Evolutionary conservation across 352 stramenopile species (phyloP).

Genomic region (Pythium aquatile): DNA sequence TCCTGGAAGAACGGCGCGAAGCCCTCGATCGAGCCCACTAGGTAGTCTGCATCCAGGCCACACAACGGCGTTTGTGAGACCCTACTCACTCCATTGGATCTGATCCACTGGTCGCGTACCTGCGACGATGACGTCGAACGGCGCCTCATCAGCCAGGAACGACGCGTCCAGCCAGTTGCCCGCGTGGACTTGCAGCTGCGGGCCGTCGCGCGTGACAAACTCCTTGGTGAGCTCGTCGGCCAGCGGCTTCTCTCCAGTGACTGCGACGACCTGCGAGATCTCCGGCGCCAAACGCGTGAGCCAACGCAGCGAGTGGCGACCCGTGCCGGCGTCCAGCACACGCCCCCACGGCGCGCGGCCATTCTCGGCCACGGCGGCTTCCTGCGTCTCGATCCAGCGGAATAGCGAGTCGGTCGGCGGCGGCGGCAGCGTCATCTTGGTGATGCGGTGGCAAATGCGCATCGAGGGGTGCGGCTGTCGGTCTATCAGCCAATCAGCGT

Average conservation of each 20-base stretch:
- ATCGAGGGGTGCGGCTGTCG: not conserved
- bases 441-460: slow-evolving; percentile 16
- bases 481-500: slow-evolving; percentile 14
- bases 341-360: slow-evolving; percentile 29
- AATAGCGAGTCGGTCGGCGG: slow-evolving; percentile 44
- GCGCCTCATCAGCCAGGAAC: slow-evolving; percentile 36
- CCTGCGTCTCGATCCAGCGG: slow-evolving; percentile 46
- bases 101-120: slow-evolving; percentile 10
- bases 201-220: slow-evolving; percentile 12
- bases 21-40: slow-evolving; percentile 85
- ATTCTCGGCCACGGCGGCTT: slow-evolving; percentile 13
- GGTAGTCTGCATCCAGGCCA: slow-evolving; percentile 51
- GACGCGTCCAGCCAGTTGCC: slow-evolving; percentile 53
- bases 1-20: slow-evolving; percentile 86
- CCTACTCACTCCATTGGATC: not conserved
- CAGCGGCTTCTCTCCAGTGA: slow-evolving; percentile 49
- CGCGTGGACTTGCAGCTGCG: slow-evolving; percentile 37
- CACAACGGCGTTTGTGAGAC: not conserved
- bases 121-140: slow-evolving; percentile 56
- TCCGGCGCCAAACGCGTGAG: slow-evolving; percentile 51
- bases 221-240: slow-evolving; percentile 32
- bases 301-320: slow-evolving; percentile 79
- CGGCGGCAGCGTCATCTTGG: not conserved
- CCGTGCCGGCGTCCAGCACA: slow-evolving; percentile 83
- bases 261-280: slow-evolving; percentile 38